Percentiles rank a stretch among this genome's conserved stretches.
These are phyloP conservation scores for Mycena floridula DNA, from an alignment of 768 basidiomycete genomes.

Conservation along the genomic window DNA sequence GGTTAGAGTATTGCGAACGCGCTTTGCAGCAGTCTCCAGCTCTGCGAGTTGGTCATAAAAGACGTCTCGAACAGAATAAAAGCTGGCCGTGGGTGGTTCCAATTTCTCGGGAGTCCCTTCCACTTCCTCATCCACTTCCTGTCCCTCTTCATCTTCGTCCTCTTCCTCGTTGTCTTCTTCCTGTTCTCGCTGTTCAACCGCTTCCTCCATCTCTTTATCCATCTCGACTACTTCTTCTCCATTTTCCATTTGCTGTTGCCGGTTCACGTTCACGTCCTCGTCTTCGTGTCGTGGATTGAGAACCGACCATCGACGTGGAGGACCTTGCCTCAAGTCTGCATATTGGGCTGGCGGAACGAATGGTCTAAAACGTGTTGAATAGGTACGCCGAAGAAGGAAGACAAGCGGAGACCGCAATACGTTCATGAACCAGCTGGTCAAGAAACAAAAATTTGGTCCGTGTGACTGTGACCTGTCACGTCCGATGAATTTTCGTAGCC, in stretches of 20 bases:
- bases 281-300: conserved; percentile 4
- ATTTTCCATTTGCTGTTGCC: too few relatives aligned
- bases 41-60: conserved; percentile 69
- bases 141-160: not conserved
- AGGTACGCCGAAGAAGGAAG: conserved; percentile 7
- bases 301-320: not conserved
- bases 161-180: conserved; percentile 9
- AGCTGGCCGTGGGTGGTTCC: conserved; percentile 65
- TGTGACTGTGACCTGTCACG: too few relatives aligned
- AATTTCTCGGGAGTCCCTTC: too few relatives aligned
- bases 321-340: conserved; percentile 7
- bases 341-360: conserved; percentile 32
- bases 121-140: conserved; percentile 3
- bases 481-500: too few relatives aligned
- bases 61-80: conserved; percentile 74
- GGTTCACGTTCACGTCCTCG: conserved; percentile 5
- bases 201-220: conserved; percentile 6
- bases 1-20: conserved; percentile 54
- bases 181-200: too few relatives aligned
- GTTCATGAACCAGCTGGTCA: too few relatives aligned
- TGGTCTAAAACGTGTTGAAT: conserved; percentile 12
- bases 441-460: too few relatives aligned
- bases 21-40: conserved; percentile 58
- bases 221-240: too few relatives aligned
- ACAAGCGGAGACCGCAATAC: too few relatives aligned